Evolutionary conservation across 345 rosid genomes (phyloP), one percentile per base, ranked within the genome.

Genomic region (Populus pruinosa): DNA sequence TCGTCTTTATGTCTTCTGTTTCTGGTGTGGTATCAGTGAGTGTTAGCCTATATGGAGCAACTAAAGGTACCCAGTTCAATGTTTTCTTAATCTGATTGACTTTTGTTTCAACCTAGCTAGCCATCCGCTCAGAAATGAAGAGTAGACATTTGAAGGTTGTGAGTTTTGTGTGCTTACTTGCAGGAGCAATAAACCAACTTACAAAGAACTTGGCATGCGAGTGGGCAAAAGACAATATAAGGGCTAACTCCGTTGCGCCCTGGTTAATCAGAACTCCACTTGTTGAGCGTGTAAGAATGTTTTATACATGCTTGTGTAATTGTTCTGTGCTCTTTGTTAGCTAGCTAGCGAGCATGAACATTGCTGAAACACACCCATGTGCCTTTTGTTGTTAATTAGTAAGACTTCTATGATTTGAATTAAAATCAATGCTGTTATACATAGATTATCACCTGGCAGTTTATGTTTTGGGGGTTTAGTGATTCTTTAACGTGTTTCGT

Each of bases 151-250:
- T 14, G 23, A 25, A n/a, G 64, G 35, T 10, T 23, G 27, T 6
- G 11, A 7, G 11, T 43, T 36, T 8, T 9, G 25, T 27, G 3
- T 39, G 1, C 41, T 35, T 53, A 16, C 53, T 41, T 59, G 69
- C 76, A 80, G 82, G 82, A 27, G 82, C 83, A 50, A 65, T 80
- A 2, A 67, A 35, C 29, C 80, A 80, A 16, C 63, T 80, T 2
- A 71, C 80, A 2, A 80, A 14, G 62, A 76, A 76, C 36, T 21
- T 80, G 64, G 69, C 83, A 5, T 80, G 83, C n/a, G 83, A 80
- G 49, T 71, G 83, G 83, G 79, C 83, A 14, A 76, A 80, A 12
- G 79, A 80, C 33, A 76, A 80, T 44, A 76, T 80, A 39, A 75
- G 79, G 61, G 67, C 18, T 11, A 76, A 80, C 23, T 55, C 69